Evolutionary conservation across 805 yeast species (phyloP), one percentile per base, ranked within the genome.

Genomic region (Groenewaldozyma salmanticensis): DNA sequence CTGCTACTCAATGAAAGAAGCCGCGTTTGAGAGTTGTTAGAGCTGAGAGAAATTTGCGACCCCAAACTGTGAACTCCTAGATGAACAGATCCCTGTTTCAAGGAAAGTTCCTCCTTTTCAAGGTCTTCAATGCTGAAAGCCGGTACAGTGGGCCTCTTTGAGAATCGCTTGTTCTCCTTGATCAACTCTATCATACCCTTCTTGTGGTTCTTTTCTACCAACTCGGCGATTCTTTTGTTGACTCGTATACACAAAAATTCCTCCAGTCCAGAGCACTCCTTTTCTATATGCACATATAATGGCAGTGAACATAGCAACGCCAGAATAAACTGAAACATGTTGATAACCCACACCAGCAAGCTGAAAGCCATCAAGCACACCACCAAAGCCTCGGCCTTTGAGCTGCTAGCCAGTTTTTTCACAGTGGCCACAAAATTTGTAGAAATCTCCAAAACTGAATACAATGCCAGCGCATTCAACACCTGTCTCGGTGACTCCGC

Each of bases 401-500:
- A 78, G 11, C 74, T 66, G 13, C 65, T 57, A n/a, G 90, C 85
- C 13, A 83, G 73, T 2, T 59, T 48, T 47, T 66, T 64, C 36
- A 85, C 70, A 21, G 66, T 52, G 2, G 50, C 57, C 21, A 64
- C 50, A 39, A 68, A 58, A 21, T 52, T 49, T 13, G 53, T 57
- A 4, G 53, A 43, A 15, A 62, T 51, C 11, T 69, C 53, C 16
- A 72, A 53, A 3, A 71, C 74, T 2, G 77, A 70, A 61, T 69
- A 72, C 17, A 81, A 61, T 0, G 96, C 84, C 50, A 82, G 64
- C 21, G 87, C 81, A 55, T 86, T 86, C 47, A 86, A 73, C 1
- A 83, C 79, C 60, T 86, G 95, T 60, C 96, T 75, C 19, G 96
- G 96, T 15, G 87, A 71, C 50, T 86, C 95, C 0, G 94, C 87